Percentiles rank a stretch among this genome's conserved stretches.
phyloP scores from a whole-genome alignment of 2,329 filamentous ascomycete species.

The Diplodia scrobiculata region DNA sequence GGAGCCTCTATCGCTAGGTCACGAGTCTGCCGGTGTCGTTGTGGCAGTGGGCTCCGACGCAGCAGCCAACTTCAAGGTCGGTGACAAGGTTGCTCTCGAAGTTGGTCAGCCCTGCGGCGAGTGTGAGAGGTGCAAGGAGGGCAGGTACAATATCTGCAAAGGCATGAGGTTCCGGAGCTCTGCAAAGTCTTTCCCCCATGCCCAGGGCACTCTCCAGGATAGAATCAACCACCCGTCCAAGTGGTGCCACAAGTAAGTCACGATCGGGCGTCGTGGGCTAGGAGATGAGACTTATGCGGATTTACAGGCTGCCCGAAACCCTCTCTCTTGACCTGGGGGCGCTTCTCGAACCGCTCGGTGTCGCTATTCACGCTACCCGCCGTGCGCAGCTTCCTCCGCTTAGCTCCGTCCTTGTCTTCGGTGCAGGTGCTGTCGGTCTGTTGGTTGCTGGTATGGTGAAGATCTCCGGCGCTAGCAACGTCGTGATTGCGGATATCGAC shows the following conservation, averaged over 20 bases:
- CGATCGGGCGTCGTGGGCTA: background rate
- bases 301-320: slow-evolving; percentile 51
- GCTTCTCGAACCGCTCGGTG: slow-evolving; percentile 62
- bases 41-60: slow-evolving; percentile 68
- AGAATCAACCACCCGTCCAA: slow-evolving; percentile 62
- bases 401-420: slow-evolving; percentile 60
- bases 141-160: slow-evolving; percentile 65
- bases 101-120: slow-evolving; percentile 80
- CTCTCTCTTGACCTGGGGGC: slow-evolving; percentile 60
- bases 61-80: slow-evolving; percentile 65
- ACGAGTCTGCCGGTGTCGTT: slow-evolving; percentile 78
- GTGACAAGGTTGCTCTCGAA: slow-evolving; percentile 89
- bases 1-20: slow-evolving; percentile 77
- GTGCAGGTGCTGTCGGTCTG: slow-evolving; percentile 63
- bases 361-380: slow-evolving; percentile 62
- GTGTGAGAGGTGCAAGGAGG: slow-evolving; percentile 58
- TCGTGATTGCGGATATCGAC: slow-evolving; percentile 65
- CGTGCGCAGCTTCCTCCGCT: slow-evolving; percentile 53
- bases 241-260: slow-evolving; percentile 58
- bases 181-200: slow-evolving; percentile 63
- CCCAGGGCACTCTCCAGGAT: slow-evolving; percentile 66
- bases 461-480: slow-evolving; percentile 56
- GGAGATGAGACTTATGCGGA: background rate
- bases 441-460: slow-evolving; percentile 61
- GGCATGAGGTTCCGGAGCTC: slow-evolving; percentile 61